Evolutionary conservation across 2,329 filamentous ascomycete genomes (phyloP).

Genomic region (Clonostachys rhizophaga): DNA sequence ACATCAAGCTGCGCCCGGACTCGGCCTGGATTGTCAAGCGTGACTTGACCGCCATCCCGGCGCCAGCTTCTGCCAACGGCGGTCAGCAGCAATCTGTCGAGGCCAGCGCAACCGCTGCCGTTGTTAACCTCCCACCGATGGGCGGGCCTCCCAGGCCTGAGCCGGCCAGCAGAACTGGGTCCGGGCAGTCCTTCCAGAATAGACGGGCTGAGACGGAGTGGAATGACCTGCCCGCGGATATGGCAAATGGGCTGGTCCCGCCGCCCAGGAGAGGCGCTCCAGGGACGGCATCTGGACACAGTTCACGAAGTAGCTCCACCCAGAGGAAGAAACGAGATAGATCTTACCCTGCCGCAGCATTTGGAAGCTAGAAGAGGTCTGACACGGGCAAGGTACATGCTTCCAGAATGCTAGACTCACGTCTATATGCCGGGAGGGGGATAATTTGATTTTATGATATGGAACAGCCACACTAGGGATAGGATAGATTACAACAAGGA

Average conservation of each 20-base stretch:
- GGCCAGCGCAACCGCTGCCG: constrained; percentile 18
- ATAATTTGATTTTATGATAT: no score
- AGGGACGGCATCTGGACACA: constrained; percentile 33
- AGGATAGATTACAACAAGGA: no score
- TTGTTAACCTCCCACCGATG: constrained; percentile 21
- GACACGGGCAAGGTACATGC: no score
- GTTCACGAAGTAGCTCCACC: constrained; percentile 51
- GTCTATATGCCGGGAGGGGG: no score
- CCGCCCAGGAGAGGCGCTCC: constrained; percentile 15
- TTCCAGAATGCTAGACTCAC: no score
- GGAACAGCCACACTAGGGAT: no score
- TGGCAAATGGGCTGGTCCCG: constrained; percentile 32
- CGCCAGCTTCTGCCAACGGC: not conserved
- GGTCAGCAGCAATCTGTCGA: not conserved
- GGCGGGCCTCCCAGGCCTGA: constrained; percentile 9
- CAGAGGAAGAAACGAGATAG: constrained; percentile 54
- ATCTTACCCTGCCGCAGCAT: constrained; percentile 58
- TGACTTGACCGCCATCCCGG: constrained; percentile 21
- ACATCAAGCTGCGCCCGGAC: constrained; percentile 55
- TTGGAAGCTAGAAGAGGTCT: constrained; percentile 25
- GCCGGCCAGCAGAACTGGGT: constrained; percentile 13
- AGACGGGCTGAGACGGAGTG: constrained; percentile 55
- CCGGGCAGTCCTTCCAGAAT: constrained; percentile 52
- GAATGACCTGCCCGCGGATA: constrained; percentile 62
- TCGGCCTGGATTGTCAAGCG: constrained; percentile 57